A percentile compares a stretch with the other conserved stretches of the same genome.
Evolutionary conservation across 495 filamentous ascomycete species (phyloP).

Genomic region (Xylaria grammica): DNA sequence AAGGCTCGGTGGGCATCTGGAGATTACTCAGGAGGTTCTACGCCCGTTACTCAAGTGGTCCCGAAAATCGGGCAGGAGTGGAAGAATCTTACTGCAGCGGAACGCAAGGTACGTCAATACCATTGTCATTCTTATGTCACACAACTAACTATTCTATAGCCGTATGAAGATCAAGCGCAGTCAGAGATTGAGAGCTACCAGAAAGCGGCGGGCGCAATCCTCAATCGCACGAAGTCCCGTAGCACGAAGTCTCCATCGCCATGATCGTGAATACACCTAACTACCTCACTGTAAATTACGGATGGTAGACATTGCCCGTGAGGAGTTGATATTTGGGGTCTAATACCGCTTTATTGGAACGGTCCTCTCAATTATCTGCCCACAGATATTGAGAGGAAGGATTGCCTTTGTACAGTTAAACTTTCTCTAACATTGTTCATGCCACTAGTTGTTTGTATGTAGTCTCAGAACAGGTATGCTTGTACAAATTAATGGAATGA

Average conservation of each 20-base stretch:
- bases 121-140: not conserved
- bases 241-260: slow-evolving; percentile 5
- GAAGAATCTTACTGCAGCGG: slow-evolving; percentile 52
- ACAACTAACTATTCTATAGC: slow-evolving; percentile 32
- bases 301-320: not conserved
- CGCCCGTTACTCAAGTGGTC: slow-evolving; percentile 32
- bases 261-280: not conserved
- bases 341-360: not conserved
- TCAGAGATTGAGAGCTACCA: slow-evolving; percentile 24
- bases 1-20: slow-evolving; percentile 51
- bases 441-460: slow-evolving; percentile 9
- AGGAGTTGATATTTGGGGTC: not conserved
- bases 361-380: not conserved
- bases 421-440: not conserved
- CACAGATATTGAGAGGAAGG: not conserved
- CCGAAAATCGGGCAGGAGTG: slow-evolving; percentile 40
- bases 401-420: slow-evolving; percentile 10
- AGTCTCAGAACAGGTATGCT: not conserved
- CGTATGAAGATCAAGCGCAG: slow-evolving; percentile 31
- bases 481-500: not conserved
- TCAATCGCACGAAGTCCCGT: not conserved
- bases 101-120: slow-evolving; percentile 51
- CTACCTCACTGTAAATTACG: not conserved
- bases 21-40: slow-evolving; percentile 45
- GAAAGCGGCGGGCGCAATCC: slow-evolving; percentile 25